Evolutionary conservation across 2,329 filamentous ascomycete species (phyloP), one percentile per base, ranked within the genome.

Genomic region (Aspergillus tanneri): DNA sequence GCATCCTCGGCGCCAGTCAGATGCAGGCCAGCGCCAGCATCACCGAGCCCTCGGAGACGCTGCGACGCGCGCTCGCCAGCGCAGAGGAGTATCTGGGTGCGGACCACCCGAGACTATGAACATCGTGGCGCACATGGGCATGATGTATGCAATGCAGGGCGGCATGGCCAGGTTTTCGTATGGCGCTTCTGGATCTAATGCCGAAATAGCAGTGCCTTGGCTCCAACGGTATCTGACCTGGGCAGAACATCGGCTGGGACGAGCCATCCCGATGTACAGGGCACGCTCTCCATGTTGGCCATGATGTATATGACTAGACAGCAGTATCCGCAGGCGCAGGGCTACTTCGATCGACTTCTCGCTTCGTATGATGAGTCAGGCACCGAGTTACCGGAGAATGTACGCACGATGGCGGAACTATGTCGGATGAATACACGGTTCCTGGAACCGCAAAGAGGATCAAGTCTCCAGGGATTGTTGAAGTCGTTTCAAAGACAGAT

Each of bases 1-100:
- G 53, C 4, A 50, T 66, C 1, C 50, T 58, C 7, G 64, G 59
- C 1, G 53, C 50, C 9, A 57, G 47, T 4, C 52, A 61, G 23
- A 53, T 53, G 7, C 49, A 60, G 11, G 43, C 52, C 3, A 39
- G 28, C n/a, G 49, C 60, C 9, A 50, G 55, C 38, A 50, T 41
- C 4, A 47, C 58, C 11, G 48, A 53, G 11, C 55, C 63, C 0
- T 65, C 60, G 2, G 64, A 67, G 42, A 63, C 58, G 0, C 47
- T 66, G n/a, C 62, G 64, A 0, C 63, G 62, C 9, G 62, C 59
- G 5, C 56, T 67, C 2, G 53, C 63, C 1, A 56, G 50, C 5
- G 59, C 61, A 0, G 64, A 67, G 24, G 63, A 67, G 42, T 32
- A 46, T 1, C 42, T 65, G 0, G 64, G 64, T 0, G 38, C 57